These are phyloP conservation scores for Flaveria brownii DNA, from an alignment of 129 eudicot species.

Conservation along the genomic window DNA sequence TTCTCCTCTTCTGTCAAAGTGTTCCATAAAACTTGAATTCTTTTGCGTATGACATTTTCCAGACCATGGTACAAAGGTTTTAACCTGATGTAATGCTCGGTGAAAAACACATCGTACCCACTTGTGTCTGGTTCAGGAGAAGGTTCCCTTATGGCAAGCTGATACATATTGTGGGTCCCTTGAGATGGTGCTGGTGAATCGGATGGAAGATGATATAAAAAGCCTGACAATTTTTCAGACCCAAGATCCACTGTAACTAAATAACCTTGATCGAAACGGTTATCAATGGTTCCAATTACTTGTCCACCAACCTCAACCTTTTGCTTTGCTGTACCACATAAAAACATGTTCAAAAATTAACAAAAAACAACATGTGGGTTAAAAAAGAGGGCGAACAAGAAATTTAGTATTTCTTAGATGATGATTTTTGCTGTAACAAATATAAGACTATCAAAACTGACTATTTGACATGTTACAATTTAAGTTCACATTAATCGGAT, in stretches of 20 bases:
- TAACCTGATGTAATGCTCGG: conserved; percentile 57
- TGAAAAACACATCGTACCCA: conserved; percentile 67
- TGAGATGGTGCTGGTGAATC: conserved; percentile 40
- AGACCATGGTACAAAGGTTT: conserved; percentile 65
- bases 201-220: conserved; percentile 73
- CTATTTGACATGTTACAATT: too few relatives aligned
- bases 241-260: conserved; percentile 71
- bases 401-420: not conserved
- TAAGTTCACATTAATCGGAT: not conserved
- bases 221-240: conserved; percentile 70
- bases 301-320: conserved; percentile 56
- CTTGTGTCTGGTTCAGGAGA: conserved; percentile 59
- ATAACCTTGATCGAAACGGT: conserved; percentile 78
- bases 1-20: conserved; percentile 68
- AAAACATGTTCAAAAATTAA: not conserved
- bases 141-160: conserved; percentile 59
- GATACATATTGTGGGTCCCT: conserved; percentile 50
- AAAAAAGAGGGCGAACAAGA: not conserved
- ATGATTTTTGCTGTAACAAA: not conserved
- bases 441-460: not conserved
- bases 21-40: conserved; percentile 62
- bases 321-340: conserved; percentile 44
- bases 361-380: not conserved
- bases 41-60: conserved; percentile 60
- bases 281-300: conserved; percentile 80